A percentile compares a stretch with the other conserved stretches of the same genome.
These are phyloP conservation scores for Dioscorea dumetorum DNA, from an alignment of 106 monocot genomes.

Conservation along the genomic window DNA sequence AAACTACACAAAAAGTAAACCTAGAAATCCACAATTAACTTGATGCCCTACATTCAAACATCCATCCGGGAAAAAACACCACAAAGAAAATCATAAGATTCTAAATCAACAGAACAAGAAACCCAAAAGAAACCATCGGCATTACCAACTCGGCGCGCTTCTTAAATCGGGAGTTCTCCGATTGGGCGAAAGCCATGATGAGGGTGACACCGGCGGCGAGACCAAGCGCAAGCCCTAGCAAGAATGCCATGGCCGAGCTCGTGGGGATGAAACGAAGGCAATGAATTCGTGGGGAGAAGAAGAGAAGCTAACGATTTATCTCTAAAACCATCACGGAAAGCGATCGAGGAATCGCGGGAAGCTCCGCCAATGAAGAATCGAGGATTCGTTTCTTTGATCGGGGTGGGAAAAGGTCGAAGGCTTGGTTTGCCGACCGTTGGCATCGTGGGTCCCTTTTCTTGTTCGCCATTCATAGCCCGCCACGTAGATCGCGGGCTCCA, in stretches of 20 bases:
- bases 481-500: too few relatives aligned
- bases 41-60: background rate
- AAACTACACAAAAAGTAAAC: background rate
- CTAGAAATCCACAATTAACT: background rate
- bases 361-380: too few relatives aligned
- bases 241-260: constrained; percentile 45
- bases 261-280: too few relatives aligned
- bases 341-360: too few relatives aligned
- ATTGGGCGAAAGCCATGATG: constrained; percentile 49
- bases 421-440: too few relatives aligned
- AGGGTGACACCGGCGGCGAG: constrained; percentile 48
- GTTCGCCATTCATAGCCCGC: too few relatives aligned
- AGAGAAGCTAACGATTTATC: too few relatives aligned
- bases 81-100: background rate
- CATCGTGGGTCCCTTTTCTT: too few relatives aligned
- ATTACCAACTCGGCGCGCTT: constrained; percentile 61
- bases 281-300: too few relatives aligned
- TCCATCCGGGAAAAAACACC: background rate
- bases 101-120: background rate
- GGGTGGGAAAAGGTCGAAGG: too few relatives aligned
- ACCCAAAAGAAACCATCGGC: background rate
- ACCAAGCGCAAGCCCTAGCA: constrained; percentile 51
- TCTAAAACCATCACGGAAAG: too few relatives aligned
- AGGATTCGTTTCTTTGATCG: too few relatives aligned
- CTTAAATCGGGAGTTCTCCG: constrained; percentile 53